These are phyloP conservation scores for Cicer bijugum DNA, from an alignment of 306 rosid genomes.

Conservation along the genomic window DNA sequence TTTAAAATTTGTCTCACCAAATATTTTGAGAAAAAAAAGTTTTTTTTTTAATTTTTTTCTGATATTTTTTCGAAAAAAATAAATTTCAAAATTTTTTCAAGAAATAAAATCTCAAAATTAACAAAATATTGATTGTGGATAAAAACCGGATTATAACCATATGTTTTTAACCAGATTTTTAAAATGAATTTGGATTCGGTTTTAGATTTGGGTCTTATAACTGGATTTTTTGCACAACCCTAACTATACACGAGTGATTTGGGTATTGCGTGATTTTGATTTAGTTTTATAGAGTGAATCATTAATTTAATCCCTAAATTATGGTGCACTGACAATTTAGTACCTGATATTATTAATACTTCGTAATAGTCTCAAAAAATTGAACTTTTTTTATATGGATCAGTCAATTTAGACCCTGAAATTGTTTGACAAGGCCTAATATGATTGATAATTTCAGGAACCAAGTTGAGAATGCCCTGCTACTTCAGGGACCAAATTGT, in stretches of 20 bases:
- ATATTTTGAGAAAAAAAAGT: too few species aligned
- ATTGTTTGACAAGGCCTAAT: not conserved
- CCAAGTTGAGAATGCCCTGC: not conserved
- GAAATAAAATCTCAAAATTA: too few species aligned
- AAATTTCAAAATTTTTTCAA: too few species aligned
- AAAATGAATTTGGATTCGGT: too few species aligned
- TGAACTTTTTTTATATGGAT: not conserved
- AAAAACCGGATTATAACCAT: too few species aligned
- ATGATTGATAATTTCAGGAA: not conserved
- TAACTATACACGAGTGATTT: slow-evolving; percentile 9
- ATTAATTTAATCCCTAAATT: not conserved
- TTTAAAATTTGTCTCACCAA: too few species aligned
- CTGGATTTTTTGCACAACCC: too few species aligned
- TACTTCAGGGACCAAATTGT: not conserved
- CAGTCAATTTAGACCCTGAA: not conserved
- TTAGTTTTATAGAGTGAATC: not conserved
- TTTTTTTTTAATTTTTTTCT: too few species aligned
- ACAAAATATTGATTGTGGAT: too few species aligned
- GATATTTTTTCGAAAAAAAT: too few species aligned
- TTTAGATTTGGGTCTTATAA: too few species aligned
- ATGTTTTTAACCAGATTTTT: too few species aligned
- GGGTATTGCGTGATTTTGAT: slow-evolving; percentile 17
- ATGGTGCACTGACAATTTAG: not conserved
- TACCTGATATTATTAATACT: not conserved
- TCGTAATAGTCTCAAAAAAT: not conserved